A percentile compares a stretch with the other conserved stretches of the same genome.
These are phyloP conservation scores for Clathrospora elynae DNA, from an alignment of 2,329 filamentous ascomycete genomes.

Conservation along the genomic window DNA sequence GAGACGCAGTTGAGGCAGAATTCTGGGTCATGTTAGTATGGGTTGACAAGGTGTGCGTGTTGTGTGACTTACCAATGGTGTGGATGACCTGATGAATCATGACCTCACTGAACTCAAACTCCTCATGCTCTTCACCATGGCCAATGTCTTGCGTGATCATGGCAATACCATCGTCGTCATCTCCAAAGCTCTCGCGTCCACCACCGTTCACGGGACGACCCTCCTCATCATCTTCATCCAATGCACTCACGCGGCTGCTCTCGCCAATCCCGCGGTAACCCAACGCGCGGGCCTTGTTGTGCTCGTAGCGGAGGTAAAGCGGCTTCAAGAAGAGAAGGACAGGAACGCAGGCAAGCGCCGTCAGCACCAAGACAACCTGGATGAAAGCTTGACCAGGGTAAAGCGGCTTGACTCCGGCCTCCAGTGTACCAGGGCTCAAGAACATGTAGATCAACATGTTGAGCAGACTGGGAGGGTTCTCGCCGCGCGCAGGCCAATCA, in stretches of 20 bases:
- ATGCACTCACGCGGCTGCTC: constrained; percentile 81
- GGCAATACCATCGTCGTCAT: constrained; percentile 80
- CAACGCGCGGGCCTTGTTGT: constrained; percentile 83
- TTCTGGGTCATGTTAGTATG: constrained; percentile 61
- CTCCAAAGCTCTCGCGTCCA: constrained; percentile 67
- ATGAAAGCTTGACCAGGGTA: constrained; percentile 78
- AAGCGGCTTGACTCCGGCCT: constrained; percentile 65
- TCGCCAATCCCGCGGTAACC: constrained; percentile 95
- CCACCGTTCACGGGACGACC: constrained; percentile 65
- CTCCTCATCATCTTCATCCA: constrained; percentile 85
- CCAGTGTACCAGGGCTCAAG: constrained; percentile 77
- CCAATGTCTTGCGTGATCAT: constrained; percentile 86
- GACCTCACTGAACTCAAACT: constrained; percentile 95
- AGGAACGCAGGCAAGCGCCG: constrained; percentile 86
- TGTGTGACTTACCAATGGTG: constrained; percentile 78
- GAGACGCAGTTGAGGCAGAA: constrained; percentile 99
- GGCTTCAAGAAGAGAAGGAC: constrained; percentile 93
- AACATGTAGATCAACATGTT: constrained; percentile 99
- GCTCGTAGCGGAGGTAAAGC: constrained; percentile 89
- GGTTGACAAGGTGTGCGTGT: neutral
- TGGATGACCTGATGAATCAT: constrained; percentile 99
- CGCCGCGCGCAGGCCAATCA: constrained; percentile 74
- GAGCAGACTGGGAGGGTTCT: constrained; percentile 80
- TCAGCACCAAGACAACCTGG: constrained; percentile 76
- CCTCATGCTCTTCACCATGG: constrained; percentile 79